Evolutionary conservation across 1,284 basidiomycete genomes (phyloP), one percentile per base, ranked within the genome.

Genomic region (Tilletia setariae): DNA sequence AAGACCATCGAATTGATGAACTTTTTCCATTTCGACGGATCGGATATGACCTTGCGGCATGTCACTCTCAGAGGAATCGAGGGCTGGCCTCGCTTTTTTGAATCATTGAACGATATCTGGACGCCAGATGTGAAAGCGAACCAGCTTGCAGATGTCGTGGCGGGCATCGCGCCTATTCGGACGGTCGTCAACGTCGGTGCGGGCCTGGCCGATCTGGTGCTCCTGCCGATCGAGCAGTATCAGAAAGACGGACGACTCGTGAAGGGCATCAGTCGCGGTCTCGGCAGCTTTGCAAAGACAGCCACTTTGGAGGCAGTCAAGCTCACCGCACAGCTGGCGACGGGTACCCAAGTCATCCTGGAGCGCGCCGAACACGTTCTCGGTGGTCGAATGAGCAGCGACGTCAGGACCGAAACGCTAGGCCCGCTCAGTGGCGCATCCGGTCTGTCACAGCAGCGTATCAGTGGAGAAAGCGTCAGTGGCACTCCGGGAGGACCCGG

Each of bases 121-220:
- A 97, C 95, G 0, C 96, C 95, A 1, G 96, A 99, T 82, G 94
- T 99, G 67, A 98, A 98, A 83, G 93, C 95, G 1, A 97, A 96
- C 30, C 96, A 98, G 80, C 87, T 99, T 6, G 92, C 93, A 3
- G 95, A 98, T 75, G 92, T 98, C 61, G 91, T 99, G 59, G 94
- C 94, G n/a, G 95, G 95, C 1, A 91, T 98, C 0, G 88, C 94
- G 2, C 95, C 96, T 0, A 93, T 99, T 73, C 90, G 94, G 28
- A 0, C 88, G 93, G 70, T 77, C 2, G 94, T 98, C 74, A 98
- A 98, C 74, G 93, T 98, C 53, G 95, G 96, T 13, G 92, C 93
- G 23, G 95, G 95, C 13, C 89, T 98, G 7, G 95, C 95, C 0
- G 94, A 98, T 81, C 88, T 98, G 51, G 90, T 98, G 23, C 86